phyloP scores from a whole-genome alignment of 1,284 basidiomycete genomes.

The Ganoderma lingzhi region DNA sequence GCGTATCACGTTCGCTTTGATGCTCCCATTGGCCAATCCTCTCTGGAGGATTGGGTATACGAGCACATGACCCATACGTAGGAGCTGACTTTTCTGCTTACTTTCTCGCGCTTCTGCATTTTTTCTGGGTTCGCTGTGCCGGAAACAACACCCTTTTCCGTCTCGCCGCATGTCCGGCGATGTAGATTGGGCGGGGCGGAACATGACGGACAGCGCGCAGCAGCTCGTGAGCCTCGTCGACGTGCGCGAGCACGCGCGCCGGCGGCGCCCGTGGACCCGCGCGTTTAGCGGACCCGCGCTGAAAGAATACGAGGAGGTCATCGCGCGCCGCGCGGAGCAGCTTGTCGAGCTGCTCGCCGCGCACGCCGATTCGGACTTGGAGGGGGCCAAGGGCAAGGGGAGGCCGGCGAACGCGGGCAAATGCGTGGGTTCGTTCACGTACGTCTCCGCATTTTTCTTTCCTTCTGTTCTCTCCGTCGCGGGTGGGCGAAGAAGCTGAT shows the following conservation, averaged over 20 bases:
- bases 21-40: no score
- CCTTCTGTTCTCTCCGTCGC: neutral
- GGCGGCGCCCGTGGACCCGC: conserved; percentile 51
- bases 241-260: conserved; percentile 45
- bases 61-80: neutral
- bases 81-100: neutral
- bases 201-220: conserved; percentile 21
- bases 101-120: neutral
- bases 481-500: neutral
- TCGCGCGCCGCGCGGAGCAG: conserved; percentile 43
- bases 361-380: conserved; percentile 6
- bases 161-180: no score
- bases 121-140: neutral
- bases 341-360: conserved; percentile 43
- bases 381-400: neutral
- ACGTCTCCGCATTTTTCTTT: conserved; percentile 21
- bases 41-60: no score
- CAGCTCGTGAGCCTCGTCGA: conserved; percentile 44
- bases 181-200: conserved; percentile 26
- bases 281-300: conserved; percentile 49
- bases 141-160: neutral
- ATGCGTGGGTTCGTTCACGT: conserved; percentile 48
- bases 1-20: conserved; percentile 24
- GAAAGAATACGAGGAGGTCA: conserved; percentile 47
- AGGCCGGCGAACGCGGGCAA: conserved; percentile 41